phyloP scores from a whole-genome alignment of 495 filamentous ascomycete genomes.

The Annulohypoxylon nitens region DNA sequence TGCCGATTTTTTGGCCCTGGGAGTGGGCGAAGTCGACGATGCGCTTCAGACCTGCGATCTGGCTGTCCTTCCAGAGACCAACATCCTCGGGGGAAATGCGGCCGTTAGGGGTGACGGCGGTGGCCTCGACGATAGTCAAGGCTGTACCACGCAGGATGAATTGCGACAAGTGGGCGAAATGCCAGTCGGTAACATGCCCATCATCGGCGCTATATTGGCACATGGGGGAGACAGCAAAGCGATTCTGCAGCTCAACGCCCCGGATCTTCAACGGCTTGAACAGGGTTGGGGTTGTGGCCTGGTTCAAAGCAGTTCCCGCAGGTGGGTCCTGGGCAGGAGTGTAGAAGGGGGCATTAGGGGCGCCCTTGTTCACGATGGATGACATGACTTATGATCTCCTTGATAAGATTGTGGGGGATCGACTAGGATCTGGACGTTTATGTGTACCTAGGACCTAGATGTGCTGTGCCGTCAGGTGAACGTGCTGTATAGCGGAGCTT shows the following conservation, averaged over 20 bases:
- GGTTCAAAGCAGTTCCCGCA: constrained; percentile 65
- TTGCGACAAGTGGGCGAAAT: constrained; percentile 73
- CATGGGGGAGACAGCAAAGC: constrained; percentile 72
- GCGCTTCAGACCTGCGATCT: constrained; percentile 73
- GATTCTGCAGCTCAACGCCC: constrained; percentile 77
- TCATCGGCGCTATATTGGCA: constrained; percentile 78
- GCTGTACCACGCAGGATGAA: constrained; percentile 73
- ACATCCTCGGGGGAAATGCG: constrained; percentile 77
- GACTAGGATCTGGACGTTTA: constrained; percentile 6
- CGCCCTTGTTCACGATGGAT: constrained; percentile 48
- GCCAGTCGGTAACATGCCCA: constrained; percentile 78
- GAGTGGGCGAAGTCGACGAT: constrained; percentile 71
- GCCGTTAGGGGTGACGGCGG: constrained; percentile 74
- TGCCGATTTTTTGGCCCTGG: constrained; percentile 75
- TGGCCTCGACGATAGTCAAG: constrained; percentile 77
- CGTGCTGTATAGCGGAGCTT: constrained; percentile 10
- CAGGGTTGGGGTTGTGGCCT: constrained; percentile 67
- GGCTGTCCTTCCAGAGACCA: constrained; percentile 77
- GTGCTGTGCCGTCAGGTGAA: not conserved
- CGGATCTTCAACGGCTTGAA: constrained; percentile 77
- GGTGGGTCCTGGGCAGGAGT: constrained; percentile 69
- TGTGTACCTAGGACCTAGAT: not conserved
- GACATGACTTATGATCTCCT: constrained; percentile 7
- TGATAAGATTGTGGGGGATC: constrained; percentile 10
- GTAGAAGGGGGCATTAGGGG: constrained; percentile 65